Evolutionary conservation across 2,329 filamentous ascomycete species (phyloP).

Genomic region (Curvularia eragrostidis): DNA sequence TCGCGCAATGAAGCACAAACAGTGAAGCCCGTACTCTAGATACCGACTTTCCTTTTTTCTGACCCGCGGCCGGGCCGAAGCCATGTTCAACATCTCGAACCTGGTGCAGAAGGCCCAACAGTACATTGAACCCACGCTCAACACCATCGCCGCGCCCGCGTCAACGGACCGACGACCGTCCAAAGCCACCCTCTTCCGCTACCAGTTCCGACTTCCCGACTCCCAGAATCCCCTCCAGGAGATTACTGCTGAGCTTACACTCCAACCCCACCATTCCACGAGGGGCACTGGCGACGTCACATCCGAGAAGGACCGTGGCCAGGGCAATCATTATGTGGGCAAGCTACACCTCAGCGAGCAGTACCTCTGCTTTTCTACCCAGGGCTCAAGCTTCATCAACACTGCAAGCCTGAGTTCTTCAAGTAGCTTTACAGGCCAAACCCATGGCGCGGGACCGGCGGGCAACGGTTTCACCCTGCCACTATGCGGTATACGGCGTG

Average conservation of each 20-base stretch:
- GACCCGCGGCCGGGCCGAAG: conserved; percentile 26
- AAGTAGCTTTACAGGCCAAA: conserved; percentile 87
- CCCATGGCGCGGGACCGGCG: conserved; percentile 87
- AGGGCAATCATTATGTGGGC: conserved; percentile 87
- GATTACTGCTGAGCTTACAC: conserved; percentile 93
- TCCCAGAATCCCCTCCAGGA: conserved; percentile 93
- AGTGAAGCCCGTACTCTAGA: conserved; percentile 11
- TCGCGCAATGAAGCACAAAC: conserved; percentile 40
- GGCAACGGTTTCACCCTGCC: conserved; percentile 97
- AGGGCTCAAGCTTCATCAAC: conserved; percentile 83
- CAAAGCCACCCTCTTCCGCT: conserved; percentile 91
- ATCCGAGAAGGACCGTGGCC: conserved; percentile 68
- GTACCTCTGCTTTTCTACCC: conserved; percentile 96
- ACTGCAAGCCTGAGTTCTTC: conserved; percentile 81
- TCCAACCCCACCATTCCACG: conserved; percentile 69
- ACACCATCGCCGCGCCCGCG: conserved; percentile 66
- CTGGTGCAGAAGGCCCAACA: conserved; percentile 96
- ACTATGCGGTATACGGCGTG: conserved; percentile 86
- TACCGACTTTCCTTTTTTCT: conserved; percentile 21
- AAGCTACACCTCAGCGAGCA: conserved; percentile 93
- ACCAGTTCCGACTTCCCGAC: conserved; percentile 93
- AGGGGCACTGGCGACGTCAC: conserved; percentile 51
- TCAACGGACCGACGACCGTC: conserved; percentile 79
- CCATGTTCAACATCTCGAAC: conserved; percentile 67
- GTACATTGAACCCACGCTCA: conserved; percentile 87